These are phyloP conservation scores for Cytospora chrysosperma DNA, from an alignment of 2,329 filamentous ascomycete genomes.

Conservation along the genomic window DNA sequence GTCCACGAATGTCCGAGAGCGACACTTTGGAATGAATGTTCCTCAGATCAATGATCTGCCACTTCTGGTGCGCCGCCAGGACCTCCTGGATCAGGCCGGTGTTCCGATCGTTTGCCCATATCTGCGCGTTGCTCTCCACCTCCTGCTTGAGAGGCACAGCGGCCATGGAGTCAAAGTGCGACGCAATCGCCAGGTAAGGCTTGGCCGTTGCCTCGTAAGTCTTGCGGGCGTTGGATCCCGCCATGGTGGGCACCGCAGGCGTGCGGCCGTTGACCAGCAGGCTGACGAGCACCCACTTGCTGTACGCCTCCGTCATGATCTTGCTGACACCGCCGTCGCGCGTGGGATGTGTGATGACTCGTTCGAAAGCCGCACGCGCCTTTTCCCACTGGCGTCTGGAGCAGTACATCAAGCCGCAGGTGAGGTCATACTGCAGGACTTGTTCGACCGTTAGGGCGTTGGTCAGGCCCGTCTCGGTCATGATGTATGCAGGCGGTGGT, in stretches of 20 bases:
- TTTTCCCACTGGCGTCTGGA: conserved; percentile 59
- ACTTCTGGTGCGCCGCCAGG: conserved; percentile 68
- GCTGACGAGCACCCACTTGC: conserved; percentile 81
- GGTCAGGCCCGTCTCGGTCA: conserved; percentile 56
- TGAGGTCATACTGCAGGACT: conserved; percentile 67
- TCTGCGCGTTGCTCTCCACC: conserved; percentile 47
- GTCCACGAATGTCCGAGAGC: conserved; percentile 50
- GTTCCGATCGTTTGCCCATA: conserved; percentile 74
- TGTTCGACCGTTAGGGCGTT: conserved; percentile 48
- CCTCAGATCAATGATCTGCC: conserved; percentile 71
- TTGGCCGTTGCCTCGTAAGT: conserved; percentile 59
- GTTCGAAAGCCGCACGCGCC: conserved; percentile 61
- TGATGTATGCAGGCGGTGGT: conserved; percentile 57
- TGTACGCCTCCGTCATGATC: conserved; percentile 86
- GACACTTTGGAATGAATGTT: conserved; percentile 66
- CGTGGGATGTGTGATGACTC: conserved; percentile 66
- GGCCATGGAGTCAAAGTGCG: conserved; percentile 60
- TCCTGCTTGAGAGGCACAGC: conserved; percentile 63
- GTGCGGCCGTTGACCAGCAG: conserved; percentile 68
- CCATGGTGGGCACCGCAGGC: conserved; percentile 54
- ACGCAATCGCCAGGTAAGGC: conserved; percentile 69
- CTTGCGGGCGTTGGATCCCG: conserved; percentile 52
- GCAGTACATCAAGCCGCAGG: conserved; percentile 65
- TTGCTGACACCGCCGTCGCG: conserved; percentile 64
- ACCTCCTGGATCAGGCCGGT: conserved; percentile 68